Evolutionary conservation across 306 rosid species (phyloP), one percentile per base, ranked within the genome.

Genomic region (Malus asiatica): DNA sequence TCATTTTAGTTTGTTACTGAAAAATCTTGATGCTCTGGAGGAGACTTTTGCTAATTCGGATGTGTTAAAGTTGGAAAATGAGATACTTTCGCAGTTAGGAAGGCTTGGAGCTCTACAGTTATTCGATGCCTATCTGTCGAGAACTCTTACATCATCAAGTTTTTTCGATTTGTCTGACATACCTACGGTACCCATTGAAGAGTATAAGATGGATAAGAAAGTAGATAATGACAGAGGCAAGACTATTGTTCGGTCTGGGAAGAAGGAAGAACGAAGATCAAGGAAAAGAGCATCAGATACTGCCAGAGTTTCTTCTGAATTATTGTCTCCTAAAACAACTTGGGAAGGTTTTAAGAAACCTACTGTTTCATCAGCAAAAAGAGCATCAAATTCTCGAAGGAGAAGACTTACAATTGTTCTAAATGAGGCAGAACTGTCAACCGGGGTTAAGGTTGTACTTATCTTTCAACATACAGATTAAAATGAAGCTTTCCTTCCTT

Each of bases 381-480:
- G 79, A 81, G n/a, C 76, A 58, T 75, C 79, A 32, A 86, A 80
- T 32, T 73, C 68, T 76, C 92, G 80, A 76, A 84, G 32, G 42
- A 87, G 84, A 83, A 86, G 89, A 75, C 66, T 63, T 22, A 33
- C 77, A 67, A 30, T 84, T 71, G 88, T 91, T 20, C 81, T 79
- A 80, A 88, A 90, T 65, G 97, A 92, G 83, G 96, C 84, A 10
- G 97, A 90, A 76, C 80, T 95, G 93, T 81, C 97, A 48, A 76
- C 79, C 6, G 97, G 90, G 42, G 81, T 92, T 66, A 90, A 92
- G 97, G 98, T 95, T 73, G 81, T 46, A 77, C 79, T 78, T 68
- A 33, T 78, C 45, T 75, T 77, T 64, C 63, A 77, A 32, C 15
- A 45, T 66, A 58, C 61, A 52, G 20, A 61, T 59, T 64, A 32